Conservation (phyloP, 805 yeast genomes). For the Spathaspora passalidarum region DNA sequence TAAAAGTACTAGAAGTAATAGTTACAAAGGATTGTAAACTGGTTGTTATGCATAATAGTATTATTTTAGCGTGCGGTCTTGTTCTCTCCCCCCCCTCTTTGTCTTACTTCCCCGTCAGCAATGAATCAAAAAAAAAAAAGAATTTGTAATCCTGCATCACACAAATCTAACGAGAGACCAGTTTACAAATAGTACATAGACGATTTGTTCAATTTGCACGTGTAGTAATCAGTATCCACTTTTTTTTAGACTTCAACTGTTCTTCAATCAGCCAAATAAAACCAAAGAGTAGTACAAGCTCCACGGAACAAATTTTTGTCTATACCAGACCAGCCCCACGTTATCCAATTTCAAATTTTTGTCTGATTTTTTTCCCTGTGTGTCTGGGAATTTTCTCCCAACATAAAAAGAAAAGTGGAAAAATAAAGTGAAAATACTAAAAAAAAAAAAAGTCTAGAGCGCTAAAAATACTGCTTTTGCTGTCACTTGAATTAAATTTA, state of each 20-base stretch:
- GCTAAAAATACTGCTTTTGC: not conserved
- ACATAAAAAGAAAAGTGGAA: not conserved
- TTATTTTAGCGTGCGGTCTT: too few species aligned
- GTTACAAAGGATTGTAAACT: too few species aligned
- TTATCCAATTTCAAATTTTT: not conserved
- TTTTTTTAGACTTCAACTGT: not conserved
- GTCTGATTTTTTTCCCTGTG: not conserved
- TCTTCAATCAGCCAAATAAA: too few species aligned
- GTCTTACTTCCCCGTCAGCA: not conserved
- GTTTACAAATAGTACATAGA: too few species aligned
- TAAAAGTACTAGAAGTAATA: too few species aligned
- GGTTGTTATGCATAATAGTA: too few species aligned
- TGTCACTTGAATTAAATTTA: not conserved
- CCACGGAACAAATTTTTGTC: not conserved
- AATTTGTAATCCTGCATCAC: not conserved
- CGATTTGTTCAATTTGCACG: too few species aligned
- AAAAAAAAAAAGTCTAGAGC: not conserved
- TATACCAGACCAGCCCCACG: not conserved
- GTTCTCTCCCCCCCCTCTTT: not conserved
- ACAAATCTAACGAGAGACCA: not conserved
- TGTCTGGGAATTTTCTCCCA: not conserved
- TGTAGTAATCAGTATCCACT: too few species aligned
- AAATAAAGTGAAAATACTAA: not conserved
- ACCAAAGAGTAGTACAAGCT: too few species aligned
- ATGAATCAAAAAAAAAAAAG: not conserved